Evolutionary conservation across 352 stramenopile genomes (phyloP).

Genomic region (Phytophthora pseudosyringae): DNA sequence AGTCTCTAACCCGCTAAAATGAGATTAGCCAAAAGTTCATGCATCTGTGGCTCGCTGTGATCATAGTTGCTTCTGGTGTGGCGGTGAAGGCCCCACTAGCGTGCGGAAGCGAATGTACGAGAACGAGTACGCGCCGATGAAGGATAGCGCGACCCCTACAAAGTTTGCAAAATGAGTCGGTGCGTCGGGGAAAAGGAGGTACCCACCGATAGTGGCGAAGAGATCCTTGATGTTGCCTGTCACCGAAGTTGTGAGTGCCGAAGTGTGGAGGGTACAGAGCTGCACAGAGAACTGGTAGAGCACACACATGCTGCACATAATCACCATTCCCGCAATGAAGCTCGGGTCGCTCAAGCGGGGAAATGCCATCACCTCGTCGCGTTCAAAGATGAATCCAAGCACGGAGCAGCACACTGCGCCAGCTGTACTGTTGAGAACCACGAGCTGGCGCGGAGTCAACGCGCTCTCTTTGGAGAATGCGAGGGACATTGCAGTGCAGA

Average conservation of each 20-base stretch:
- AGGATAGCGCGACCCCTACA: slow-evolving; percentile 63
- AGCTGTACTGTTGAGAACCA: slow-evolving; percentile 61
- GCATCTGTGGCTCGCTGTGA: slow-evolving; percentile 8
- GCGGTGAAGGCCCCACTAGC: slow-evolving; percentile 27
- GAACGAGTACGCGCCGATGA: slow-evolving; percentile 75
- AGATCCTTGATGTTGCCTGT: slow-evolving; percentile 84
- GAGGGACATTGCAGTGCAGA: slow-evolving; percentile 67
- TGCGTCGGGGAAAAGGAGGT: slow-evolving; percentile 66
- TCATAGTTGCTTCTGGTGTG: slow-evolving; percentile 22
- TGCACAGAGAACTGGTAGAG: slow-evolving; percentile 80
- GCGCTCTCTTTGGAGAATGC: slow-evolving; percentile 73
- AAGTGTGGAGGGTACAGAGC: slow-evolving; percentile 73
- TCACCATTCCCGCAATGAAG: slow-evolving; percentile 42
- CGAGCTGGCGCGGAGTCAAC: slow-evolving; percentile 56
- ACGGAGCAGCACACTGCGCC: slow-evolving; percentile 51
- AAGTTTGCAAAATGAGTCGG: slow-evolving; percentile 51
- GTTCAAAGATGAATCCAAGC: slow-evolving; percentile 52
- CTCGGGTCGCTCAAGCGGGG: slow-evolving; percentile 27
- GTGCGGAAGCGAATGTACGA: slow-evolving; percentile 75
- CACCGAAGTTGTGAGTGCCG: slow-evolving; percentile 73
- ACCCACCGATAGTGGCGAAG: slow-evolving; percentile 63
- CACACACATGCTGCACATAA: slow-evolving; percentile 76
- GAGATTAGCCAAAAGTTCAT: slow-evolving; percentile 16
- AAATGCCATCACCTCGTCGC: slow-evolving; percentile 45
- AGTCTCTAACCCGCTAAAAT: slow-evolving; percentile 23